phyloP scores from a whole-genome alignment of 2,329 filamentous ascomycete genomes.

The Aspergillus sp. region DNA sequence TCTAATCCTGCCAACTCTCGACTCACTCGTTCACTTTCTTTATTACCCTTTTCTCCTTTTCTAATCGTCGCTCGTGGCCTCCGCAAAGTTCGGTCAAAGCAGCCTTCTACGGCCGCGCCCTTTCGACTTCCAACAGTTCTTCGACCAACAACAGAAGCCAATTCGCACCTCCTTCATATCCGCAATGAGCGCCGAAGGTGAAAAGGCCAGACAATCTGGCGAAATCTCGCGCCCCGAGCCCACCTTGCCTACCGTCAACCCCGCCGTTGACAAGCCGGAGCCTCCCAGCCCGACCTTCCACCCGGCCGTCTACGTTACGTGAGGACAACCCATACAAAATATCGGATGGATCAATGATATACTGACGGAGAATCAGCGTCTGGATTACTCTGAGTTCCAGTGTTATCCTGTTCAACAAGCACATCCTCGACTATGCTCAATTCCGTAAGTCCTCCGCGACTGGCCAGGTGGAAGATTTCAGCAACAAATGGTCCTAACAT shows the following conservation, averaged over 20 bases:
- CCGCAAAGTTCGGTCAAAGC: constrained; percentile 37
- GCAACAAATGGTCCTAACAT: constrained; percentile 21
- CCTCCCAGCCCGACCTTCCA: constrained; percentile 61
- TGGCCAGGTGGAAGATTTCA: neutral
- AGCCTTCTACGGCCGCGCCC: constrained; percentile 40
- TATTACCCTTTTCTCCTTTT: constrained; percentile 4
- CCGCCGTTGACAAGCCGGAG: constrained; percentile 63
- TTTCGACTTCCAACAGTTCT: constrained; percentile 43
- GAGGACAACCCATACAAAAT: constrained; percentile 15
- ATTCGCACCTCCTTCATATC: constrained; percentile 23
- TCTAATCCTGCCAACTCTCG: constrained; percentile 2
- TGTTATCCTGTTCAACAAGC: constrained; percentile 99
- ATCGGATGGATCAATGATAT: neutral
- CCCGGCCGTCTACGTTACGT: constrained; percentile 77
- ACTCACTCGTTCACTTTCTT: constrained; percentile 1
- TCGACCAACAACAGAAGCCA: constrained; percentile 33
- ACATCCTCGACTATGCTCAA: constrained; percentile 76
- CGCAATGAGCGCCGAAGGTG: constrained; percentile 58
- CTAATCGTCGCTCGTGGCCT: constrained; percentile 31
- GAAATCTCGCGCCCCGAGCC: constrained; percentile 47
- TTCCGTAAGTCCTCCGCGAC: constrained; percentile 58
- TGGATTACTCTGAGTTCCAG: constrained; percentile 92
- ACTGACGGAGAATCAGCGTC: constrained; percentile 47
- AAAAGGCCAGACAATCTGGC: constrained; percentile 78
- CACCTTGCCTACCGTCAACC: constrained; percentile 75